Percentiles rank a stretch among this genome's conserved stretches.
These are phyloP conservation scores for Aureobasidium sp. DNA, from an alignment of 2,329 filamentous ascomycete species.

Conservation along the genomic window DNA sequence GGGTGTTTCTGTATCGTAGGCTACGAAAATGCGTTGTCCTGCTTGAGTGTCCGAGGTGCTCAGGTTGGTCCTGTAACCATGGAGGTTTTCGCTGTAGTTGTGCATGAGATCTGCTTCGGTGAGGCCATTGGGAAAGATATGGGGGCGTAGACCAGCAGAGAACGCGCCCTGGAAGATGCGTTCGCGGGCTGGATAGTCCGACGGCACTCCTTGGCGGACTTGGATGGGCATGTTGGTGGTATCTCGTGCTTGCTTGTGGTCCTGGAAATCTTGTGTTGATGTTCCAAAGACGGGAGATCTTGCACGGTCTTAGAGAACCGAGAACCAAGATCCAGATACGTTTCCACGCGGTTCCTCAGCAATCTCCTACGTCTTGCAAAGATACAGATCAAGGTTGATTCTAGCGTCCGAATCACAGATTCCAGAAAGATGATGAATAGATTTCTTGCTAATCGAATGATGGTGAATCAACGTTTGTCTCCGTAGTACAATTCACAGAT, in stretches of 20 bases:
- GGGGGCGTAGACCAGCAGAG: conserved; percentile 23
- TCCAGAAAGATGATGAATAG: neutral
- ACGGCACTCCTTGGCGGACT: conserved; percentile 22
- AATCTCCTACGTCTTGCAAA: too few relatives aligned
- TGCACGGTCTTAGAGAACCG: too few relatives aligned
- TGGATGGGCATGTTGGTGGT: conserved; percentile 23
- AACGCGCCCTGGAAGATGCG: conserved; percentile 24
- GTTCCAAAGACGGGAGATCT: too few relatives aligned
- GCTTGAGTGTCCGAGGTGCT: conserved; percentile 7
- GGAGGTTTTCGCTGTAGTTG: conserved; percentile 13
- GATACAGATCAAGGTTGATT: neutral
- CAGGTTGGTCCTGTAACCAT: neutral
- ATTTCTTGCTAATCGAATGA: neutral
- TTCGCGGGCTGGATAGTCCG: conserved; percentile 23
- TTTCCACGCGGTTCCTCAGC: too few relatives aligned
- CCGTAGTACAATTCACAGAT: neutral
- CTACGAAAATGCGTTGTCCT: neutral
- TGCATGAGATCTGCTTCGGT: conserved; percentile 17
- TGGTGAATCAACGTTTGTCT: neutral
- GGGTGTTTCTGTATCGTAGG: conserved; percentile 7
- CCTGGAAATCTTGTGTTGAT: neutral
- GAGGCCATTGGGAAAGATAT: conserved; percentile 27
- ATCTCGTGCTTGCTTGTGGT: neutral
- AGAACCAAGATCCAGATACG: too few relatives aligned
- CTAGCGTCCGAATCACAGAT: neutral